Conservation (phyloP, 139 green algal genomes). For the Chlorella sorokiniana region DNA sequence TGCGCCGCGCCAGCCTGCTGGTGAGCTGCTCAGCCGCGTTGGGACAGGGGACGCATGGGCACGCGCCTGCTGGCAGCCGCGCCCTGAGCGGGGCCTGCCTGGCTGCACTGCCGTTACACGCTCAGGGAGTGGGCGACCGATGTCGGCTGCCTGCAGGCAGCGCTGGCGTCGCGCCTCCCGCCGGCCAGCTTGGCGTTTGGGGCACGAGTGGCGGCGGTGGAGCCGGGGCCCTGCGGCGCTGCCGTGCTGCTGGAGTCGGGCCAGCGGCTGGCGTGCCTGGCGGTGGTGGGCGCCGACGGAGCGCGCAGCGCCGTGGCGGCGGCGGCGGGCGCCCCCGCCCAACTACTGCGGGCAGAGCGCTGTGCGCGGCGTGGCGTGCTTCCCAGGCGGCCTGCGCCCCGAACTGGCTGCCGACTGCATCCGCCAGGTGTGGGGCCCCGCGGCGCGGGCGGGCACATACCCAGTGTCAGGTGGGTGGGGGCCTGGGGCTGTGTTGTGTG, state of each 20-base stretch:
- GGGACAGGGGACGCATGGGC: too few relatives aligned
- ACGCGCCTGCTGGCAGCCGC: background rate
- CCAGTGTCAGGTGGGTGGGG: conserved; percentile 45
- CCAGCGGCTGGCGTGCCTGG: conserved; percentile 34
- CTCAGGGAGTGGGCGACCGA: too few relatives aligned
- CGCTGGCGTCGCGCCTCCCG: conserved; percentile 49
- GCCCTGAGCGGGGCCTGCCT: background rate
- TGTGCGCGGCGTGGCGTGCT: conserved; percentile 52
- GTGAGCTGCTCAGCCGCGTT: background rate
- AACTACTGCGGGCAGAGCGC: conserved; percentile 65
- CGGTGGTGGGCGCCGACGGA: conserved; percentile 71
- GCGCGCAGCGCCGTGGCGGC: conserved; percentile 48
- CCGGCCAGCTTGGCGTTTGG: conserved; percentile 44
- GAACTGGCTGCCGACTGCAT: conserved; percentile 43
- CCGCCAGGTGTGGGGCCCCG: conserved; percentile 52
- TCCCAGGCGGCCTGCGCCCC: conserved; percentile 22
- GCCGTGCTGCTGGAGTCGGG: conserved; percentile 8
- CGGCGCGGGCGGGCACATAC: conserved; percentile 74
- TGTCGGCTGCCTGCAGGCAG: background rate
- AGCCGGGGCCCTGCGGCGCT: background rate
- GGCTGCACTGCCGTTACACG: background rate
- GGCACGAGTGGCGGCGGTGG: conserved; percentile 22
- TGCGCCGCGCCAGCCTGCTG: conserved; percentile 57
- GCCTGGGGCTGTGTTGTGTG: background rate
- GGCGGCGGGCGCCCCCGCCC: conserved; percentile 28